Evolutionary conservation across 352 stramenopile genomes (phyloP), one percentile per base, ranked within the genome.

Genomic region (Phytophthora hibernalis): DNA sequence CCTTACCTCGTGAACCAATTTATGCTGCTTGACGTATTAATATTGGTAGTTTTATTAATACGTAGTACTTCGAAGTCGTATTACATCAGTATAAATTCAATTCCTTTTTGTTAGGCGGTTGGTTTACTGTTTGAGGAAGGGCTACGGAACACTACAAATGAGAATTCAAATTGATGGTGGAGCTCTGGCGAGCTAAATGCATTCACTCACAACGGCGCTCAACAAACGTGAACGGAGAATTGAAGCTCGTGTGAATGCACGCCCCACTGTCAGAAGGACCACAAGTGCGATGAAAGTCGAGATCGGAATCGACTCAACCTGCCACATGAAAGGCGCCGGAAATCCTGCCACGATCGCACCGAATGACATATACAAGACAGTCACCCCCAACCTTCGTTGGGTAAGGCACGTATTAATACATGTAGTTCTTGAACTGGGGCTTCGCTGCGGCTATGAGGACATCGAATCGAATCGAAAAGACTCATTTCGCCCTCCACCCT

Each of bases 401-500:
- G n/a, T n/a, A n/a, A n/a, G n/a, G n/a, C n/a, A n/a, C n/a, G n/a
- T n/a, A n/a, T n/a, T n/a, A n/a, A n/a, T n/a, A 3, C 33, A 40
- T 13, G 12, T 40, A 40, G 15, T 13, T 9, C 15, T n/a, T 40
- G 33, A 40, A 40, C 33, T 40, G 12, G 0, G n/a, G 33, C 15
- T 18, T 15, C 33, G 33, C 11, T n/a, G 11, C 6, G 5, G 5
- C 33, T n/a, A 40, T 5, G 12, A 40, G 11, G 33, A 40, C 5
- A 13, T n/a, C 33, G 33, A 58, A 5, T 8, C 47, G 47, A 26
- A 60, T 47, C 43, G 40, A 61, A 20, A 67, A 62, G 35, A 57
- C 51, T 35, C 60, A 62, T 13, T 62, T 68, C 7, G 43, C 60
- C 15, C 8, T 16, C 60, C 51, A 68, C n/a, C 51, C 51, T 33